phyloP scores from a whole-genome alignment of 2,329 filamentous ascomycete species.

The Penicillium concentricum region DNA sequence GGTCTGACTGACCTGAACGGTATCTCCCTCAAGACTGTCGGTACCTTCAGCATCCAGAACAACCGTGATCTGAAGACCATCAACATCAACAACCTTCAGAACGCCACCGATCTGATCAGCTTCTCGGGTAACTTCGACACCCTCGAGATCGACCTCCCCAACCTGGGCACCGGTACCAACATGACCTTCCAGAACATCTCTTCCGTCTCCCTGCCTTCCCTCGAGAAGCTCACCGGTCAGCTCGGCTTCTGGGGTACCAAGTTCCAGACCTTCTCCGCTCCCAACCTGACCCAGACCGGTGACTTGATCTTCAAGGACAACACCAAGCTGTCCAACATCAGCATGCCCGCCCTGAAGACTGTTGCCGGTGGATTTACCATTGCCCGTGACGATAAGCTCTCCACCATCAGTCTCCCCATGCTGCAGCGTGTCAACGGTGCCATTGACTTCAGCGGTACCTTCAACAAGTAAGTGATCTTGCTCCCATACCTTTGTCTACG shows the following conservation, averaged over 20 bases:
- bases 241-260: conserved; percentile 79
- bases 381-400: conserved; percentile 82
- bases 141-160: conserved; percentile 71
- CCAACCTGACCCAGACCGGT: conserved; percentile 49
- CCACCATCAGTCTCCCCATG: conserved; percentile 63
- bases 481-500: neutral
- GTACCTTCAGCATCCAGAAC: conserved; percentile 81
- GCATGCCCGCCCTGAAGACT: conserved; percentile 65
- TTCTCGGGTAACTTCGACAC: conserved; percentile 78
- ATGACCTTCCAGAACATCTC: conserved; percentile 80
- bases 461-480: conserved; percentile 67
- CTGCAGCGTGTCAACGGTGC: conserved; percentile 74
- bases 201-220: conserved; percentile 68
- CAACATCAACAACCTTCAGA: conserved; percentile 70
- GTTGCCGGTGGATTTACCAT: conserved; percentile 80
- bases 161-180: conserved; percentile 75
- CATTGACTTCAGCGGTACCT: conserved; percentile 80
- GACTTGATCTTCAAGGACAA: conserved; percentile 60
- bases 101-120: conserved; percentile 67
- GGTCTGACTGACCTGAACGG: conserved; percentile 74
- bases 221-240: conserved; percentile 71
- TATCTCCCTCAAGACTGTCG: conserved; percentile 73
- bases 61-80: conserved; percentile 77
- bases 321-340: conserved; percentile 66
- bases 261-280: conserved; percentile 45